Base-by-base conservation (phyloP, 2,329 filamentous ascomycete species). In the Cylindrodendrum hubeiense region DNA sequence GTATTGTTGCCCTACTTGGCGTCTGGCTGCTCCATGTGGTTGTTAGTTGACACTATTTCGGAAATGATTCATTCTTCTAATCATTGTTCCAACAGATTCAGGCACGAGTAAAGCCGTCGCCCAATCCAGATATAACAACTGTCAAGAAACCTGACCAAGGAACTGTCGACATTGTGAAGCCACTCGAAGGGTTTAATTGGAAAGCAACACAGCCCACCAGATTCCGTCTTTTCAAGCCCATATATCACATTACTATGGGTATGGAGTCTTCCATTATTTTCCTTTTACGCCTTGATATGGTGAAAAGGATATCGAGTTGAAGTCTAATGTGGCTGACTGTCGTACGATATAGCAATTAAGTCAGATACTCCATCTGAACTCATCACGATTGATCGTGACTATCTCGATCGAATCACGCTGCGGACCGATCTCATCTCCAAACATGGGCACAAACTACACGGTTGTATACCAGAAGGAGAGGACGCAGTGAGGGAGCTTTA, bases 321-420 rank as follows among this genome's bases (percentile, higher is more conserved):
- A n/a, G 8, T 30, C 17, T n/a, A 28, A 30, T 9, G 10, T 30
- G 28, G 28, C 28, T 30, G 10, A 30, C 28, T 6, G 28, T 6
- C 7, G 28, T 9, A 9, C 7, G 7, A 9, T 9, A 30, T 43
- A 61, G 63, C 52, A 3, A 61, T 66, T 17, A 37, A 81, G 37
- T 76, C 77, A 5, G 78, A 81, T 22, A 68, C 76, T 0, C 81
- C 83, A 0, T 84, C 84, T 0, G 81, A 87, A 9, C 79, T 88
- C 19, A 84, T 88, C 69, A 77, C 81, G 19, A 79, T 88, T 34
- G 86, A 88, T 71, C 75, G 70, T 33, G 80, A 84, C 64, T 88
- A 88, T 71, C 75, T 80, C 10, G 67, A 77, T 4, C 79, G 83
- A 3, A 78, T 88, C 43, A 76, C 66, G 2, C 68, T 77, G 7